phyloP scores from a whole-genome alignment of 352 stramenopile species.

The Phytophthora megakarya region DNA sequence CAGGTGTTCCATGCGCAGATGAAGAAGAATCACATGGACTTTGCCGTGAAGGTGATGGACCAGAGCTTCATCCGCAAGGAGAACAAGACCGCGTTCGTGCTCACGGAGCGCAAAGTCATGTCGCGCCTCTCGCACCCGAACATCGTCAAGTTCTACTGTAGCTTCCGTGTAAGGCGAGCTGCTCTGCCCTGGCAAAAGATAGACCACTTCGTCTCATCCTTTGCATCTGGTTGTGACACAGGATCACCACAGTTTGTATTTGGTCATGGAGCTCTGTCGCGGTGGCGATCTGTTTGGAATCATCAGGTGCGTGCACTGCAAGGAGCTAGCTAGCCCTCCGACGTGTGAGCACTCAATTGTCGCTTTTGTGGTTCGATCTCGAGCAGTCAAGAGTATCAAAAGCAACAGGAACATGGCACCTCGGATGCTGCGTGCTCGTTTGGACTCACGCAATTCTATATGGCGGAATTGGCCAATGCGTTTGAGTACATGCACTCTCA shows the following conservation, averaged over 20 bases:
- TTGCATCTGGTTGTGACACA: conserved; percentile 36
- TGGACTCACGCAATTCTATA: conserved; percentile 90
- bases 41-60: conserved; percentile 93
- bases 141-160: conserved; percentile 91
- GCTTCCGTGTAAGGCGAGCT: conserved; percentile 68
- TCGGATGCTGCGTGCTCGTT: conserved; percentile 68
- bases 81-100: conserved; percentile 91
- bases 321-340: neutral
- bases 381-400: conserved; percentile 50
- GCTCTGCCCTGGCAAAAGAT: no score
- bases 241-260: conserved; percentile 88
- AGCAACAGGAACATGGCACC: conserved; percentile 62
- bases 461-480: conserved; percentile 92
- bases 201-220: conserved; percentile 32
- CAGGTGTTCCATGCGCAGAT: conserved; percentile 88
- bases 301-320: conserved; percentile 56
- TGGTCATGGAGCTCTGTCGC: conserved; percentile 88
- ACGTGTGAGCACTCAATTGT: neutral
- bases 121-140: conserved; percentile 86
- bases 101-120: conserved; percentile 92
- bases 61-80: conserved; percentile 91
- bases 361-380: conserved; percentile 14
- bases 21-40: conserved; percentile 82
- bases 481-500: conserved; percentile 95
- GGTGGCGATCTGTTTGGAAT: conserved; percentile 81